phyloP scores from a whole-genome alignment of 2,329 filamentous ascomycete genomes.

The Colletotrichum tropicicola region DNA sequence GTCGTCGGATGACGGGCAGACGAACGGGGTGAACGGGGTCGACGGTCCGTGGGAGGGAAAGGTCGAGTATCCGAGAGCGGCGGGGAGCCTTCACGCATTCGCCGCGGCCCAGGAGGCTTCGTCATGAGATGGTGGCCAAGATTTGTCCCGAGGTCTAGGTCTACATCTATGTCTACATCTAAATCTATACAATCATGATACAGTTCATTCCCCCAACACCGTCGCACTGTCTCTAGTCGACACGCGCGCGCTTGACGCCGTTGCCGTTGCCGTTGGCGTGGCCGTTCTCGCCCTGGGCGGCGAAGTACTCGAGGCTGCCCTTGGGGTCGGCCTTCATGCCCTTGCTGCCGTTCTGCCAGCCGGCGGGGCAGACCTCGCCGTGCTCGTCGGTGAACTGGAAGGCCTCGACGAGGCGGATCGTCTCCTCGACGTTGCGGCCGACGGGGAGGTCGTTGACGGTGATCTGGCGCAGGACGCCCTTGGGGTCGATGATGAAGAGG shows the following conservation, averaged over 20 bases:
- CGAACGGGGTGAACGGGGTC: too few species aligned
- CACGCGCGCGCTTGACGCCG: slow-evolving; percentile 15
- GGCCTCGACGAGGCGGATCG: slow-evolving; percentile 72
- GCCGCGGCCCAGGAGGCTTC: too few species aligned
- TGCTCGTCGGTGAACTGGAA: slow-evolving; percentile 88
- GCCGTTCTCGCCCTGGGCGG: slow-evolving; percentile 41
- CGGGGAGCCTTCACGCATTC: too few species aligned
- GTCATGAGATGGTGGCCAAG: too few species aligned
- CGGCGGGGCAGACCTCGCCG: slow-evolving; percentile 75
- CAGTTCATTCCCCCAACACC: background rate
- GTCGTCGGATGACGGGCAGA: too few species aligned
- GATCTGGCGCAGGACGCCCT: slow-evolving; percentile 68
- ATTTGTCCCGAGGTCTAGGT: too few species aligned
- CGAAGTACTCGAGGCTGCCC: slow-evolving; percentile 59
- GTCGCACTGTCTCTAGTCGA: background rate
- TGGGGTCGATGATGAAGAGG: slow-evolving; percentile 73
- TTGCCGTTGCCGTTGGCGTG: slow-evolving; percentile 26
- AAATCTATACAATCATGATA: background rate
- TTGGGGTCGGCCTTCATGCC: slow-evolving; percentile 62
- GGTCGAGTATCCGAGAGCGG: too few species aligned
- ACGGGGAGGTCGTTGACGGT: slow-evolving; percentile 73
- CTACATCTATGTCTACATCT: slow-evolving; percentile 18
- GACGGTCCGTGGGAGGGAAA: too few species aligned
- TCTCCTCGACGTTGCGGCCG: slow-evolving; percentile 71
- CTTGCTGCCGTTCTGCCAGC: slow-evolving; percentile 57